These are phyloP conservation scores for Fusarium paranaense DNA, from an alignment of 2,329 filamentous ascomycete genomes.

Conservation along the genomic window DNA sequence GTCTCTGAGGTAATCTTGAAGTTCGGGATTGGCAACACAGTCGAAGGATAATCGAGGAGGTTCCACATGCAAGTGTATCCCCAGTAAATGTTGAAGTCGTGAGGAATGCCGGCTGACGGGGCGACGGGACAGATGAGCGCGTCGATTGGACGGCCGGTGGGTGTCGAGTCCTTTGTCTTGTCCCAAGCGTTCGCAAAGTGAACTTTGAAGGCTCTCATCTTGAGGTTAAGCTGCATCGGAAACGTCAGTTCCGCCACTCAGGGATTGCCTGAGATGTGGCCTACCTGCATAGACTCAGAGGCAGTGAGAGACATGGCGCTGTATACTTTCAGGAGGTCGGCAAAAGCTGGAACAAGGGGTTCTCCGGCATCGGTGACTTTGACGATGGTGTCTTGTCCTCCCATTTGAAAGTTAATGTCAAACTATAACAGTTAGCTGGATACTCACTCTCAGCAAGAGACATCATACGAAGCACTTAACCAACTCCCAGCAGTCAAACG, in stretches of 20 bases:
- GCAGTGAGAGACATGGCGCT: background rate
- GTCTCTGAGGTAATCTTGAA: background rate
- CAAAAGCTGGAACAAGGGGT: constrained; percentile 6
- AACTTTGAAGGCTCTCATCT: background rate
- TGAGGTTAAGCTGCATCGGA: background rate
- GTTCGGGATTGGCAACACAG: background rate
- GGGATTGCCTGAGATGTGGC: background rate
- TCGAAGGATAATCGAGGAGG: constrained; percentile 19
- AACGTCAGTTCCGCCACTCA: background rate
- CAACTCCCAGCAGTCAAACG: constrained; percentile 21
- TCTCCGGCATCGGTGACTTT: constrained; percentile 8
- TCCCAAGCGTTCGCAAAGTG: background rate
- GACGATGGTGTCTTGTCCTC: background rate
- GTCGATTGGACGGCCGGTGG: background rate
- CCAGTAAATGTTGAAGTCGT: constrained; percentile 26
- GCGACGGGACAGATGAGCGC: constrained; percentile 14
- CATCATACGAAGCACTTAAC: background rate
- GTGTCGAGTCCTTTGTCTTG: background rate
- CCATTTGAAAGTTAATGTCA: constrained; percentile 14
- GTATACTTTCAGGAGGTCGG: constrained; percentile 10
- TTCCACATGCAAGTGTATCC: constrained; percentile 21
- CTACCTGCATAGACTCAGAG: constrained; percentile 1
- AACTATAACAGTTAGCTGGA: background rate
- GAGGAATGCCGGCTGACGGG: constrained; percentile 4
- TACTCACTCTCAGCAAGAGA: background rate